These are phyloP conservation scores for Arabis alpina DNA, from an alignment of 345 rosid species.

Conservation along the genomic window DNA sequence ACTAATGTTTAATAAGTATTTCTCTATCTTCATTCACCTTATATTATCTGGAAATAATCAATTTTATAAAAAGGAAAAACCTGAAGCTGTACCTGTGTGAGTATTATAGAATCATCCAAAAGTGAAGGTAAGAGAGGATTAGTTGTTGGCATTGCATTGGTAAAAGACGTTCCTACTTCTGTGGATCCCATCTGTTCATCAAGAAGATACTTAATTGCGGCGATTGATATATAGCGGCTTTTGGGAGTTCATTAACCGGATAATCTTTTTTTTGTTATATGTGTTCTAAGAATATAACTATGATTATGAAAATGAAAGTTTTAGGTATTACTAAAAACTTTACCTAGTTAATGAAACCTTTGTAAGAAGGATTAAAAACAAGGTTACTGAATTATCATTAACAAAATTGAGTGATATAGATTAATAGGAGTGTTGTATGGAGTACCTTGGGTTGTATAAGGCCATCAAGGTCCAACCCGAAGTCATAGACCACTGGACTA, in stretches of 20 bases:
- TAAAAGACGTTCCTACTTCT: slow-evolving; percentile 53
- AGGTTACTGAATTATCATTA: background rate
- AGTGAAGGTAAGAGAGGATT: slow-evolving; percentile 37
- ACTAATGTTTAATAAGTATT: slow-evolving; percentile 9
- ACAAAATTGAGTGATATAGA: background rate
- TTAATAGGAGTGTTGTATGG: background rate
- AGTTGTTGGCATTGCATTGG: slow-evolving; percentile 43
- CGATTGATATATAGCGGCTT: background rate
- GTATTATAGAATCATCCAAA: slow-evolving; percentile 43
- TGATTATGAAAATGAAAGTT: too few relatives aligned
- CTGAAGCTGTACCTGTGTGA: slow-evolving; percentile 41
- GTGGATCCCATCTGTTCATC: slow-evolving; percentile 37
- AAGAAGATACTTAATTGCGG: background rate
- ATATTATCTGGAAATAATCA: slow-evolving; percentile 3
- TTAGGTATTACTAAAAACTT: too few relatives aligned
- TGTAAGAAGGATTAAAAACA: too few relatives aligned
- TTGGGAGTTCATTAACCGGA: background rate
- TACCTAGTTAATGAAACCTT: too few relatives aligned
- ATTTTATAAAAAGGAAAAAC: slow-evolving; percentile 1
- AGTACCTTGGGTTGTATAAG: slow-evolving; percentile 61
- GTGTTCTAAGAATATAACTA: too few relatives aligned
- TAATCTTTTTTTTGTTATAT: too few relatives aligned
- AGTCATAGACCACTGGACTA: slow-evolving; percentile 66
- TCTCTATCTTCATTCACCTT: background rate
- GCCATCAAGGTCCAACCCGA: slow-evolving; percentile 57